Conservation (phyloP, 768 basidiomycete genomes). For the Psilocybe sp. region DNA sequence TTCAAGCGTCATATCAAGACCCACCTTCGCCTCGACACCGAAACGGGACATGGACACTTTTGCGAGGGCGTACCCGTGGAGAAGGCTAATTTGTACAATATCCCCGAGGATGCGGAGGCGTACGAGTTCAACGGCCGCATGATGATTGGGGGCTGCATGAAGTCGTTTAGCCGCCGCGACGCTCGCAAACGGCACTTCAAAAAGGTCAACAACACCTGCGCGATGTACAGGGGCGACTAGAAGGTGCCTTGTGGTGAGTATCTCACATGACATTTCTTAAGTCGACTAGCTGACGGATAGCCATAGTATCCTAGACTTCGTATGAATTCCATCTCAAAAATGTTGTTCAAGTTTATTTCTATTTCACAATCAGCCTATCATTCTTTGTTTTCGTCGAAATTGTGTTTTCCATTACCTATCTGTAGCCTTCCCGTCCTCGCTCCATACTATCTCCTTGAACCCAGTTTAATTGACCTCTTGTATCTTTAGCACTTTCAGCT, state of each 20-base stretch:
- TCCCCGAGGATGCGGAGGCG: conserved; percentile 16
- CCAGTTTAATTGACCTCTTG: no score
- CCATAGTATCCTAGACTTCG: no score
- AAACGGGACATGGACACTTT: conserved; percentile 16
- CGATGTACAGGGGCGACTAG: neutral
- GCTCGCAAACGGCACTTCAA: conserved; percentile 44
- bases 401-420: no score
- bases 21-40: conserved; percentile 38
- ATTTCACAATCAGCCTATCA: no score
- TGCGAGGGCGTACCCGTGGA: conserved; percentile 37
- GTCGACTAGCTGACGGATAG: no score
- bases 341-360: no score
- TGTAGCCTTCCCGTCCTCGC: no score
- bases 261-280: neutral
- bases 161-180: conserved; percentile 41
- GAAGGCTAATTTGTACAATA: conserved; percentile 12
- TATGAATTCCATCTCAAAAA: no score
- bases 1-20: conserved; percentile 58
- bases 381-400: no score
- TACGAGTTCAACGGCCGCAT: conserved; percentile 27
- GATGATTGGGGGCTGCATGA: conserved; percentile 39
- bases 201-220: conserved; percentile 28
- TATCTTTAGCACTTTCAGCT: no score
- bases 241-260: conserved; percentile 5
- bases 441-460: no score